A percentile compares a stretch with the other conserved stretches of the same genome.
Evolutionary conservation across 768 basidiomycete species (phyloP).

Genomic region (Leccinum broughii): DNA sequence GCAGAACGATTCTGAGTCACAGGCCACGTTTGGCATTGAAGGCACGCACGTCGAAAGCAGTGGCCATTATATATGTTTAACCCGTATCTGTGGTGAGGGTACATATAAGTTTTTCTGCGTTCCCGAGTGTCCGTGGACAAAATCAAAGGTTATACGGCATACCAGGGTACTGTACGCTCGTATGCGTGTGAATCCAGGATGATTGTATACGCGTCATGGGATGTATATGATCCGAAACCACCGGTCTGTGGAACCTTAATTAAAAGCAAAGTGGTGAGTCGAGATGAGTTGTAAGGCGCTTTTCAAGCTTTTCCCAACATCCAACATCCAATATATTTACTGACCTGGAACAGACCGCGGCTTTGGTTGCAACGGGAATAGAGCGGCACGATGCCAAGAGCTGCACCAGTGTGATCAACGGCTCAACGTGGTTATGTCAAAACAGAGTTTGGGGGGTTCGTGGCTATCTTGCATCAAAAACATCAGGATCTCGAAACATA

Average conservation of each 20-base stretch:
- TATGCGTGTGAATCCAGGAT: neutral
- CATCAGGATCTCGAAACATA: neutral
- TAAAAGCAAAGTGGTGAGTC: neutral
- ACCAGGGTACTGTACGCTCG: neutral
- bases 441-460: neutral
- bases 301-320: neutral
- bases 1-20: neutral
- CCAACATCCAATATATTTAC: neutral
- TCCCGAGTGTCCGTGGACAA: neutral
- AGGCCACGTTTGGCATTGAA: neutral
- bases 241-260: neutral
- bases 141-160: neutral
- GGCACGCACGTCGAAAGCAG: neutral
- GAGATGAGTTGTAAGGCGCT: neutral
- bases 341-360: neutral
- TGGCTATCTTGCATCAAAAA: neutral
- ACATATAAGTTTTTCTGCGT: neutral
- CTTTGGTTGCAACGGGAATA: neutral
- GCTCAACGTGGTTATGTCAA: neutral
- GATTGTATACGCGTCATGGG: neutral
- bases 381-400: neutral
- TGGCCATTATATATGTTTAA: neutral
- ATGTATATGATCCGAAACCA: neutral
- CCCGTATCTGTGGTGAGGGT: neutral
- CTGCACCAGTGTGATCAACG: neutral